These are phyloP conservation scores for Diplocarpon rosae DNA, from an alignment of 2,329 filamentous ascomycete genomes.

Conservation along the genomic window DNA sequence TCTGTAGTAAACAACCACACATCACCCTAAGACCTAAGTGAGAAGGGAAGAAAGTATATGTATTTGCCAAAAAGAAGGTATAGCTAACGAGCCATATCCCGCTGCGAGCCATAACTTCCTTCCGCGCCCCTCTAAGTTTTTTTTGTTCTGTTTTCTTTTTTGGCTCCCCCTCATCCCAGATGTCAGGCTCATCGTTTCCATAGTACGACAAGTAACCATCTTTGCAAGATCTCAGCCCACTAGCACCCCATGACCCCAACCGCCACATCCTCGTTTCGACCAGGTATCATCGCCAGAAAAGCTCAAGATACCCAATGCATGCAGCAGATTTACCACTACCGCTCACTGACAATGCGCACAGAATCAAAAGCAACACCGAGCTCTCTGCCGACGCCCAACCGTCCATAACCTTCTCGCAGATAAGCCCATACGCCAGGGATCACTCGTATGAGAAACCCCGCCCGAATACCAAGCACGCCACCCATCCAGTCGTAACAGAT, in stretches of 20 bases:
- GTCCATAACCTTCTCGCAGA: constrained; percentile 22
- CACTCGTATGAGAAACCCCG: constrained; percentile 19
- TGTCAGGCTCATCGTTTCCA: constrained; percentile 20
- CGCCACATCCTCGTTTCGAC: constrained; percentile 13
- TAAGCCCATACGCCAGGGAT: constrained; percentile 20
- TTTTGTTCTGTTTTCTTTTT: constrained; percentile 16
- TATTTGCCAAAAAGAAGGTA: constrained; percentile 15
- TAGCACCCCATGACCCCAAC: constrained; percentile 9
- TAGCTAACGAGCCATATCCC: constrained; percentile 19
- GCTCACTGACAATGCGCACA: constrained; percentile 16
- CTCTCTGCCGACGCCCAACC: constrained; percentile 23
- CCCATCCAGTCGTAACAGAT: constrained; percentile 25
- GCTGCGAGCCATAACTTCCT: constrained; percentile 16
- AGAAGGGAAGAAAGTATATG: constrained; percentile 9
- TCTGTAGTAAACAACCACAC: no score
- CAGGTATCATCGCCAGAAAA: constrained; percentile 10
- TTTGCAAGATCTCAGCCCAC: constrained; percentile 14
- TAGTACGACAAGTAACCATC: constrained; percentile 21
- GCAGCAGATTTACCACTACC: constrained; percentile 8
- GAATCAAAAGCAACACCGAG: constrained; percentile 19
- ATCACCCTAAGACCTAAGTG: neutral
- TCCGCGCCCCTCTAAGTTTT: constrained; percentile 14
- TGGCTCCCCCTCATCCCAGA: constrained; percentile 12
- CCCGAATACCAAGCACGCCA: constrained; percentile 22
- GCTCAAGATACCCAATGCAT: constrained; percentile 8